phyloP scores from a whole-genome alignment of 805 yeast species.

The Candida silvicultrix region DNA sequence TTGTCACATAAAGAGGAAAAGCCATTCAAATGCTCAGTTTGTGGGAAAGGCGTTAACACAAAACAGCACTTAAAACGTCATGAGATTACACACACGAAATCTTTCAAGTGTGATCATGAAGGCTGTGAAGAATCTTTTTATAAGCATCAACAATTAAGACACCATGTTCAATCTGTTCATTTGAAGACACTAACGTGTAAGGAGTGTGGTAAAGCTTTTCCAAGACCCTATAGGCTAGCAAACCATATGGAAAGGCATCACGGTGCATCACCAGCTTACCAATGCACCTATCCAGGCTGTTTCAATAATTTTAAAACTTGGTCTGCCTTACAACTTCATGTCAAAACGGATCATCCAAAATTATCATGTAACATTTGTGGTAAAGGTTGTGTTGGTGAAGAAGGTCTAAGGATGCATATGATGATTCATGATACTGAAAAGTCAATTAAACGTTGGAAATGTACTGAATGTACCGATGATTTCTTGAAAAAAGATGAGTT shows the following conservation, averaged over 20 bases:
- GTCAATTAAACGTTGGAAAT: slow-evolving; percentile 46
- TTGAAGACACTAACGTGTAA: slow-evolving; percentile 45
- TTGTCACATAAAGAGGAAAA: slow-evolving; percentile 59
- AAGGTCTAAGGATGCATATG: slow-evolving; percentile 71
- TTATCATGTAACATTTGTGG: slow-evolving; percentile 59
- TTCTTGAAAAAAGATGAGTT: slow-evolving; percentile 55
- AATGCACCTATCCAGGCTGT: slow-evolving; percentile 62
- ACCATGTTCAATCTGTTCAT: slow-evolving; percentile 65
- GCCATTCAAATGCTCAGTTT: slow-evolving; percentile 66
- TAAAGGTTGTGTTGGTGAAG: slow-evolving; percentile 65
- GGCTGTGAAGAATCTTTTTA: slow-evolving; percentile 64
- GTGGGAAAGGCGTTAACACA: slow-evolving; percentile 80
- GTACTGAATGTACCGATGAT: slow-evolving; percentile 45
- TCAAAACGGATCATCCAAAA: slow-evolving; percentile 68
- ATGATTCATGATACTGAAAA: slow-evolving; percentile 51
- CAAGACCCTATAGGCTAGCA: slow-evolving; percentile 56
- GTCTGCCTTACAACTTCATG: slow-evolving; percentile 68
- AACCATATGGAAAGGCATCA: slow-evolving; percentile 67
- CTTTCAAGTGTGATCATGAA: slow-evolving; percentile 54
- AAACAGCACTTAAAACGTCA: slow-evolving; percentile 80
- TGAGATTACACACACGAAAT: slow-evolving; percentile 69
- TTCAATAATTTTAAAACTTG: slow-evolving; percentile 56
- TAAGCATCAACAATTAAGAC: slow-evolving; percentile 69
- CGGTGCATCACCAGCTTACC: slow-evolving; percentile 45
- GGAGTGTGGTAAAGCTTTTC: slow-evolving; percentile 58